phyloP scores from a whole-genome alignment of 768 basidiomycete genomes.

The Mycena filopes region DNA sequence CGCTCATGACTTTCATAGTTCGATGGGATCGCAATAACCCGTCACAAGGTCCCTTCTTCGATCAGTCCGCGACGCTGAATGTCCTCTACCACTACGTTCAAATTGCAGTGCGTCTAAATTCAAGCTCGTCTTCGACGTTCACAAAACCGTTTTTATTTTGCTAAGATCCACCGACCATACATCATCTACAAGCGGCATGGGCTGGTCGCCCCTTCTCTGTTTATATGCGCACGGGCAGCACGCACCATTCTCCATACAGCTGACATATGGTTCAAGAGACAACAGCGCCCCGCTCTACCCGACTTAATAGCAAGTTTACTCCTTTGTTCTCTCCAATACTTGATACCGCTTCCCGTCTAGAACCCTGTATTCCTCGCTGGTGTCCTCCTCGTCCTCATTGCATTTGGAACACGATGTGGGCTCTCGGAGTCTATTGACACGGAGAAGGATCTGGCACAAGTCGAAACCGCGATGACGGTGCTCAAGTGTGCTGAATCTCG shows the following conservation, averaged over 20 bases:
- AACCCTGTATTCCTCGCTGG: conserved; percentile 24
- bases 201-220: too few relatives aligned
- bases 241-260: conserved; percentile 38
- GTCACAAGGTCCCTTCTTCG: conserved; percentile 38
- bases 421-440: conserved; percentile 10
- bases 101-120: too few relatives aligned
- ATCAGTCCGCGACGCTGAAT: conserved; percentile 55
- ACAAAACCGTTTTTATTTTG: conserved; percentile 45
- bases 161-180: conserved; percentile 26
- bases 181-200: neutral
- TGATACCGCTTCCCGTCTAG: neutral
- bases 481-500: conserved; percentile 20
- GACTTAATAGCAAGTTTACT: neutral
- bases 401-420: conserved; percentile 17
- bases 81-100: too few relatives aligned
- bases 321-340: neutral
- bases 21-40: too few relatives aligned
- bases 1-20: conserved; percentile 36
- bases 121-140: neutral
- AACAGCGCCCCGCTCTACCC: conserved; percentile 1
- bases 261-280: conserved; percentile 21
- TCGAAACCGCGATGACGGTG: conserved; percentile 16
- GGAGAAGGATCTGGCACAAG: conserved; percentile 9
- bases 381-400: conserved; percentile 21
- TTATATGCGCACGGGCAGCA: too few relatives aligned